These are phyloP conservation scores for Pseudocercospora vitis DNA, from an alignment of 2,329 filamentous ascomycete species.

Conservation along the genomic window DNA sequence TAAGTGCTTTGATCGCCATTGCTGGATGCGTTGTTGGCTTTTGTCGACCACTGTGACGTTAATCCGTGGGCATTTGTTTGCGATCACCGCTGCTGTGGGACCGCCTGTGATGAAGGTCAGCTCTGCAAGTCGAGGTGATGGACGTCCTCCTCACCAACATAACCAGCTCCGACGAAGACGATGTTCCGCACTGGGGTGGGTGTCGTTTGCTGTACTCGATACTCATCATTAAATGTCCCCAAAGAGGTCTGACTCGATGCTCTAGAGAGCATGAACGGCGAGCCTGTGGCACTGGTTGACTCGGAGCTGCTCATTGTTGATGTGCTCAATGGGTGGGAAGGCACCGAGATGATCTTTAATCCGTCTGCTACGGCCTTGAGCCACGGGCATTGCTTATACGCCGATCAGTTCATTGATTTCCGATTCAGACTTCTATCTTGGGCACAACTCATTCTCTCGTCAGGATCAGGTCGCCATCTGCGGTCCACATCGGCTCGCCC, in stretches of 20 bases:
- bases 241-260: constrained; percentile 13
- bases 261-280: constrained; percentile 7
- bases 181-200: constrained; percentile 8
- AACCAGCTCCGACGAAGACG: constrained; percentile 13
- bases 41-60: constrained; percentile 73
- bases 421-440: background rate
- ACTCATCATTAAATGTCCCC: constrained; percentile 2
- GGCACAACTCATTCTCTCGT: background rate
- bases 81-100: constrained; percentile 72
- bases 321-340: background rate
- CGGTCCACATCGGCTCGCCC: background rate
- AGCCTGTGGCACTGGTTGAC: constrained; percentile 8
- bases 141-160: constrained; percentile 6
- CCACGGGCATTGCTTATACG: background rate
- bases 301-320: constrained; percentile 11
- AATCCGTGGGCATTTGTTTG: constrained; percentile 68
- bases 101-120: constrained; percentile 51
- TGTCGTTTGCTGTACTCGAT: background rate
- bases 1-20: constrained; percentile 70
- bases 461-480: background rate
- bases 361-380: background rate
- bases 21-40: constrained; percentile 62
- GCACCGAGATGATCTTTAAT: background rate
- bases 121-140: background rate
- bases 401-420: background rate